Conservation (phyloP, 2,329 filamentous ascomycete genomes). For the Colletotrichum karsti region DNA sequence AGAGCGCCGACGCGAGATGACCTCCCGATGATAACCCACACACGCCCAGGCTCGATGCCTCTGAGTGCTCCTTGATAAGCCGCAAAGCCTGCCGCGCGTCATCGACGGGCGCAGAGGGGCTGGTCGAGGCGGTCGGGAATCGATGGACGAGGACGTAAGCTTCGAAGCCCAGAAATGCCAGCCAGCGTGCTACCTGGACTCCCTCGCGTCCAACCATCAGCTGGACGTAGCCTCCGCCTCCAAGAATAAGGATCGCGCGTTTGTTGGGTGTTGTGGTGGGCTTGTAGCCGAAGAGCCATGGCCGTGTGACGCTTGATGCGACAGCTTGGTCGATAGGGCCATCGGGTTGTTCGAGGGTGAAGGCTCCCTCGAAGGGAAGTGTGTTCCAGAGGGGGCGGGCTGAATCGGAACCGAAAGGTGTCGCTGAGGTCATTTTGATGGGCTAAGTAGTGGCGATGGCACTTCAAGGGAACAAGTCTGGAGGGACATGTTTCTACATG, state of each 20-base stretch:
- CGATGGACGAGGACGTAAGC: constrained; percentile 34
- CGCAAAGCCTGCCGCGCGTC: constrained; percentile 32
- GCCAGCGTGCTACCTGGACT: constrained; percentile 32
- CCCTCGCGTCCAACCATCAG: constrained; percentile 34
- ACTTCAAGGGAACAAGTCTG: background rate
- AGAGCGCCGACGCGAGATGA: constrained; percentile 31
- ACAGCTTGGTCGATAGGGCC: constrained; percentile 28
- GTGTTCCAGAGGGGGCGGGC: constrained; percentile 30
- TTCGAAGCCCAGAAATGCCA: constrained; percentile 31
- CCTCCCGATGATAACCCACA: constrained; percentile 34
- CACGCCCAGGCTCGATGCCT: constrained; percentile 10
- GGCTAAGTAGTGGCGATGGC: background rate
- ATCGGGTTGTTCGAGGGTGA: constrained; percentile 24
- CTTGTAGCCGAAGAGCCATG: constrained; percentile 33
- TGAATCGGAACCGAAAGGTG: constrained; percentile 24
- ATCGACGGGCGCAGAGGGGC: constrained; percentile 30
- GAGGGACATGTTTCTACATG: too few relatives aligned
- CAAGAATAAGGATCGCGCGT: constrained; percentile 32
- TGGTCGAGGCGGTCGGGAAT: constrained; percentile 30
- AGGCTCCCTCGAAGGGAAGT: constrained; percentile 25
- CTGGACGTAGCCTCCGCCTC: constrained; percentile 33
- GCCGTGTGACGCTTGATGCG: constrained; percentile 25
- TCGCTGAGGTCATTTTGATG: background rate
- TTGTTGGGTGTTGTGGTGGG: constrained; percentile 26
- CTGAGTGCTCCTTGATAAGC: constrained; percentile 8